Conservation (phyloP, 2,329 filamentous ascomycete genomes). For the Plectosphaerella plurivora region DNA sequence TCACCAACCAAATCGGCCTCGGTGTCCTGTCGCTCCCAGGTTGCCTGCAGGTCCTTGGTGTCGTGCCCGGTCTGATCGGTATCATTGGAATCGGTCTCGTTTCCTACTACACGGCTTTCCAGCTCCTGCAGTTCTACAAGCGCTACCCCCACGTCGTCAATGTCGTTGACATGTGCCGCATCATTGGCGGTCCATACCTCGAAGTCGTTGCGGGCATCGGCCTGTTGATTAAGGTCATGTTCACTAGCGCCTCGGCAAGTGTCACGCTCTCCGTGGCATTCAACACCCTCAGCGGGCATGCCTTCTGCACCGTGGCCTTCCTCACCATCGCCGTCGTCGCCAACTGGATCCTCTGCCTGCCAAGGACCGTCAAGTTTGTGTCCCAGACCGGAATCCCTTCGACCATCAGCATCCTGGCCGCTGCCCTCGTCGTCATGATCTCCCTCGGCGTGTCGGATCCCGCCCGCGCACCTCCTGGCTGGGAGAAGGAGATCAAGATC, state of each 20-base stretch:
- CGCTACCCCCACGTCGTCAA: constrained; percentile 65
- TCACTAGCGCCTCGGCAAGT: constrained; percentile 64
- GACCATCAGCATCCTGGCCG: constrained; percentile 26
- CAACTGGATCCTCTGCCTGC: constrained; percentile 60
- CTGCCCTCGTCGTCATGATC: constrained; percentile 31
- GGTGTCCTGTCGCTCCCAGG: constrained; percentile 65
- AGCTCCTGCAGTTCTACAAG: constrained; percentile 61
- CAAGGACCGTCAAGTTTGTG: constrained; percentile 54
- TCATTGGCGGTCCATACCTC: constrained; percentile 33
- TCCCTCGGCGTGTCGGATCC: constrained; percentile 25
- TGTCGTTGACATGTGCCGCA: constrained; percentile 64
- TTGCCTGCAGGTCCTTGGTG: constrained; percentile 63
- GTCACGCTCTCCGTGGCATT: constrained; percentile 63
- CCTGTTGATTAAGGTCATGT: constrained; percentile 68
- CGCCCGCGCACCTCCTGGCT: constrained; percentile 18
- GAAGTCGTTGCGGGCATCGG: constrained; percentile 42
- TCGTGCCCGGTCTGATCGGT: constrained; percentile 64
- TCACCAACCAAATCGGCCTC: constrained; percentile 29
- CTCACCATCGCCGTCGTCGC: constrained; percentile 57
- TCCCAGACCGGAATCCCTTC: constrained; percentile 24
- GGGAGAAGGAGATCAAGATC: constrained; percentile 20
- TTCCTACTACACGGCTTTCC: constrained; percentile 54
- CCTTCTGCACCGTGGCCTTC: constrained; percentile 62
- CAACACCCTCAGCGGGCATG: constrained; percentile 61
- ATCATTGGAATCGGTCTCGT: constrained; percentile 61